Conservation (phyloP, 129 eudicot genomes). For the Centrapalus pauciflorus region DNA sequence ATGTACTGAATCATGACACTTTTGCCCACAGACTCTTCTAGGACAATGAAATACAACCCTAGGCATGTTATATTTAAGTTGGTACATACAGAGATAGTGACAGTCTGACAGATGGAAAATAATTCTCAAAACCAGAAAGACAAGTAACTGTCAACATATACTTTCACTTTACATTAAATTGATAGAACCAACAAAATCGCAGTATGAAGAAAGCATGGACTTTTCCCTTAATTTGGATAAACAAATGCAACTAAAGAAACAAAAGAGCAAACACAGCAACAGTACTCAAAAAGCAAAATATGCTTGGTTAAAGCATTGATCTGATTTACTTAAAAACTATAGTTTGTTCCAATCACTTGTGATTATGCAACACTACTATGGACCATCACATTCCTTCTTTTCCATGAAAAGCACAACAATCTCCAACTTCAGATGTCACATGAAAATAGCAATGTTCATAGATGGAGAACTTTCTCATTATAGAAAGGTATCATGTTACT, state of each 20-base stretch:
- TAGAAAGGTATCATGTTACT: not conserved
- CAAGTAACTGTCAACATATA: not conserved
- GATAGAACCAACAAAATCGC: not conserved
- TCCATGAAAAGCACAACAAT: not conserved
- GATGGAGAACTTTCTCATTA: not conserved
- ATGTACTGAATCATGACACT: conserved; percentile 8
- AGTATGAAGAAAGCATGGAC: not conserved
- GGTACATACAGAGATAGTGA: not conserved
- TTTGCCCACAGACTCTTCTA: not conserved
- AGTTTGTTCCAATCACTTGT: not conserved
- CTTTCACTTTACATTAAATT: conserved; percentile 6
- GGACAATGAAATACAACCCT: conserved; percentile 7
- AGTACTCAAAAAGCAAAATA: not conserved
- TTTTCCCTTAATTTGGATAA: not conserved
- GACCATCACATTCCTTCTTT: not conserved
- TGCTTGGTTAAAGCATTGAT: not conserved
- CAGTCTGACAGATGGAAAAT: not conserved
- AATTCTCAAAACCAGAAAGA: not conserved
- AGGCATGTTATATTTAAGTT: not conserved
- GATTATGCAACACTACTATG: not conserved
- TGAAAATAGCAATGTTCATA: not conserved
- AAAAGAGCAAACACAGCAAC: conserved; percentile 5
- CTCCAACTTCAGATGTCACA: not conserved
- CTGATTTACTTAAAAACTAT: not conserved
- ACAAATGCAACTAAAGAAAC: not conserved